A percentile compares a stretch with the other conserved stretches of the same genome.
These are phyloP conservation scores for Endotrypanum monterogeii DNA, from an alignment of 208 protist species.

Conservation along the genomic window DNA sequence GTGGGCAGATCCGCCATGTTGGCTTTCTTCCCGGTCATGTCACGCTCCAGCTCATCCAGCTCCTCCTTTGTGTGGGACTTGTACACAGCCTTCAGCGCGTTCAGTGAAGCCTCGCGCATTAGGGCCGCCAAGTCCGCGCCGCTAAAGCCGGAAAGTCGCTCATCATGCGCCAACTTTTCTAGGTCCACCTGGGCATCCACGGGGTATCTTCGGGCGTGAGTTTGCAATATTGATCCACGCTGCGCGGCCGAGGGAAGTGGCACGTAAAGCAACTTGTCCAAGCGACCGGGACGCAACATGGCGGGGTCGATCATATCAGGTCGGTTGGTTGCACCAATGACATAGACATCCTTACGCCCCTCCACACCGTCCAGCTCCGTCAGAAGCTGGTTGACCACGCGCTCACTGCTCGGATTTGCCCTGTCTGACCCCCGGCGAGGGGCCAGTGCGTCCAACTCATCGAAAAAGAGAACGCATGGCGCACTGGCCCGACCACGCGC, in stretches of 20 bases:
- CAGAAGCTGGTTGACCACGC: constrained; percentile 99
- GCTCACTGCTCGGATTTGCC: constrained; percentile 92
- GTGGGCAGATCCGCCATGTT: constrained; percentile 48
- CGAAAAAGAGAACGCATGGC: constrained; percentile 99
- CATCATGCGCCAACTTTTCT: constrained; percentile 64
- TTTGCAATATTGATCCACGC: constrained; percentile 89
- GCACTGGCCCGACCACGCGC: constrained; percentile 84
- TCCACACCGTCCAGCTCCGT: constrained; percentile 99
- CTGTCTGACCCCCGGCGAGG: constrained; percentile 91
- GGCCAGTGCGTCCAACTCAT: constrained; percentile 99
- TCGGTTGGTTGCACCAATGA: constrained; percentile 99
- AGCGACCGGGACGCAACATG: constrained; percentile 97
- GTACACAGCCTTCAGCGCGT: constrained; percentile 86
- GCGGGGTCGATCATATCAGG: constrained; percentile 98
- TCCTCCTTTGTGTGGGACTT: constrained; percentile 46
- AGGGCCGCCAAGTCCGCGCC: constrained; percentile 95
- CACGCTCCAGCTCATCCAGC: constrained; percentile 78
- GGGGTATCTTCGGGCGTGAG: constrained; percentile 91
- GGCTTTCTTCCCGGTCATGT: constrained; percentile 53
- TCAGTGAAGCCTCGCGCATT: constrained; percentile 93
- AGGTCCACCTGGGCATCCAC: constrained; percentile 83
- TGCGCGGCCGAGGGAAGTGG: constrained; percentile 91
- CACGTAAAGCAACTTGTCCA: constrained; percentile 98
- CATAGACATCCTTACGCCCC: constrained; percentile 93
- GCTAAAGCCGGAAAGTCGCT: constrained; percentile 90